phyloP scores from a whole-genome alignment of 352 stramenopile species.

The Globisporangium megalacanthum region DNA sequence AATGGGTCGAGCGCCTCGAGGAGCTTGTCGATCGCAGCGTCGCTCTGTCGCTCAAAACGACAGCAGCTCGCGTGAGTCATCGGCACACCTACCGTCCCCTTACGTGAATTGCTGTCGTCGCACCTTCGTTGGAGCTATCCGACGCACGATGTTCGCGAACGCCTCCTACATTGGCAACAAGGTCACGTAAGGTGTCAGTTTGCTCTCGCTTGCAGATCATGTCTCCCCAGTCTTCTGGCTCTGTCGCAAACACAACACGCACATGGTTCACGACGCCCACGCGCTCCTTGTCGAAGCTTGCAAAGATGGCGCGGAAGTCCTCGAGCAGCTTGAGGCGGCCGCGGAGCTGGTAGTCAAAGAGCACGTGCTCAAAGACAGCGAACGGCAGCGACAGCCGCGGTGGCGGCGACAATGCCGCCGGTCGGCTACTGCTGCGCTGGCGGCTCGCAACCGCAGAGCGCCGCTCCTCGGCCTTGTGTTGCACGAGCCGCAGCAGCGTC shows the following conservation, averaged over 20 bases:
- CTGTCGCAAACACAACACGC: background rate
- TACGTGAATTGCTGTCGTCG: background rate
- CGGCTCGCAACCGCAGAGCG: slow-evolving; percentile 3
- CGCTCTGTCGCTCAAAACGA: slow-evolving; percentile 15
- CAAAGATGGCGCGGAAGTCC: slow-evolving; percentile 43
- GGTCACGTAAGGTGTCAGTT: background rate
- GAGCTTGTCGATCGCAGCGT: slow-evolving; percentile 34
- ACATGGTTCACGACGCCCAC: slow-evolving; percentile 55
- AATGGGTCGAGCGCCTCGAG: slow-evolving; percentile 57
- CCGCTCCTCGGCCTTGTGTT: slow-evolving; percentile 37
- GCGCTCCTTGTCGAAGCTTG: slow-evolving; percentile 37
- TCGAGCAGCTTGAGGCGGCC: slow-evolving; percentile 57
- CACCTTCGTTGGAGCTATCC: slow-evolving; percentile 38
- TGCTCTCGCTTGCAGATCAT: no score
- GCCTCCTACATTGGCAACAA: slow-evolving; percentile 15
- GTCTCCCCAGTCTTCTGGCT: no score
- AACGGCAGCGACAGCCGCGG: slow-evolving; percentile 29
- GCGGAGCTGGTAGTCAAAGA: slow-evolving; percentile 70
- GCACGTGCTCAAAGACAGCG: slow-evolving; percentile 55
- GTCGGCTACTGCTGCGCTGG: slow-evolving; percentile 18
- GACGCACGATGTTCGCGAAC: slow-evolving; percentile 28
- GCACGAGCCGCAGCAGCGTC: slow-evolving; percentile 35
- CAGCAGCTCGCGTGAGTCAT: background rate
- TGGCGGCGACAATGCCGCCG: background rate
- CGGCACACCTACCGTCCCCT: background rate